Evolutionary conservation across 495 filamentous ascomycete species (phyloP).

Genomic region (Penicillium atrosanguineum): DNA sequence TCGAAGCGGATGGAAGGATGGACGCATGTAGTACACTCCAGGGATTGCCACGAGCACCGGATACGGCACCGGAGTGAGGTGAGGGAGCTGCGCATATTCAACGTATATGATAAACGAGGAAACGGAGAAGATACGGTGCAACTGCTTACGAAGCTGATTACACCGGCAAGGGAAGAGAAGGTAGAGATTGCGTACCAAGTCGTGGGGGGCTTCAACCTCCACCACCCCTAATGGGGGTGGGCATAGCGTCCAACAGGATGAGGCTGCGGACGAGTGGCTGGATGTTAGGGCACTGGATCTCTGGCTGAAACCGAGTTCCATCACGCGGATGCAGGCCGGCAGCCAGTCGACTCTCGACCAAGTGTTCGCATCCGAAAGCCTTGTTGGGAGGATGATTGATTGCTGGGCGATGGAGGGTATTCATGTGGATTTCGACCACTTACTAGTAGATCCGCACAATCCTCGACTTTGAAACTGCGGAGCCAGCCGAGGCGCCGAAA

Average conservation of each 20-base stretch:
- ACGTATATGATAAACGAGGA: conserved; percentile 4
- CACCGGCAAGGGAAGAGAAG: neutral
- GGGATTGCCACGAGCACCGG: neutral
- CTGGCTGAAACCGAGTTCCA: neutral
- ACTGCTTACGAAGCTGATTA: neutral
- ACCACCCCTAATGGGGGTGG: too few relatives aligned
- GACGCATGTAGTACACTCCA: neutral
- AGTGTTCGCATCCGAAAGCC: neutral
- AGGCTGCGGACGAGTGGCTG: conserved; percentile 1
- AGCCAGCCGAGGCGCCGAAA: neutral
- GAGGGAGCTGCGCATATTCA: conserved; percentile 4
- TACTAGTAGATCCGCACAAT: conserved; percentile 5
- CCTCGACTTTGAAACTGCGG: neutral
- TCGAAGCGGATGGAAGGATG: neutral
- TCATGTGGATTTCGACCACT: conserved; percentile 11
- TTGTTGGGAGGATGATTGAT: neutral
- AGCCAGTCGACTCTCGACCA: conserved; percentile 11
- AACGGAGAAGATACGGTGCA: neutral
- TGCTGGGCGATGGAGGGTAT: neutral
- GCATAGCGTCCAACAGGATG: neutral
- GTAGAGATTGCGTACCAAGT: conserved; percentile 5
- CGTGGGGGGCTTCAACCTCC: conserved; percentile 26
- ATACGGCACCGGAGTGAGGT: neutral
- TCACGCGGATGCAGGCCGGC: conserved; percentile 2
- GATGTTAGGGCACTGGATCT: conserved; percentile 1